Evolutionary conservation across 192 early-diverging fungal genomes (phyloP), one percentile per base, ranked within the genome.

Genomic region (Coemansia sp.): DNA sequence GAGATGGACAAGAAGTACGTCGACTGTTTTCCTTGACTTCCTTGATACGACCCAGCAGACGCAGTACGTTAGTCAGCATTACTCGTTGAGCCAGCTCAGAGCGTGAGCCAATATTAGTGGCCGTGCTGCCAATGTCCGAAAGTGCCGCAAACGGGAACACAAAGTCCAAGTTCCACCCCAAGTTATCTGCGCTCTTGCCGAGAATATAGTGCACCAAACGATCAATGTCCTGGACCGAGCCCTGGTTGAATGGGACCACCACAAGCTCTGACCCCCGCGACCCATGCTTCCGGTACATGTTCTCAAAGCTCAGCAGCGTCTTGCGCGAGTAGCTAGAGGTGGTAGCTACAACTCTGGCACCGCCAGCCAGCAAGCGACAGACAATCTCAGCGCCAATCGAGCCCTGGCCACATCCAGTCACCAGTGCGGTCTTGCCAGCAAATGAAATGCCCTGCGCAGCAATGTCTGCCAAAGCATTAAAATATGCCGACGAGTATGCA

Each of bases 181-280:
- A 79, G 50, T 87, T 87, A 8, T 36, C 60, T 52, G 82, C 83
- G 65, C 83, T 79, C 18, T 64, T 92, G 30, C 42, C 59, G 68
- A 92, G 94, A 49, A 94, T 90, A 68, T 91, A 94, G 66, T 90
- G 74, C 46, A 95, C 80, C 19, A 97, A 69, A n/a, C 81, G 68
- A 45, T 83, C 70, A 28, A 88, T 82, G 70, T 97, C 94, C 63
- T 87, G 84, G 63, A 82, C 82, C 4, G 93, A 94, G 44, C 86
- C 92, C 55, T 87, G 89, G 71, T 97, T 97, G 78, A 97, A 95
- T 5, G 94, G 93, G 16, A 95, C 93, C 15, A 97, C 86, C 42
- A 97, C 80, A 48, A 97, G 80, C 35, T 84, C 78, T 3, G 89
- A 87, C 36, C 89, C 91, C 63, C 87, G 86, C 38, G 93, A 86